phyloP scores from a whole-genome alignment of 2,329 filamentous ascomycete species.

The Sporothrix dimorphospora region DNA sequence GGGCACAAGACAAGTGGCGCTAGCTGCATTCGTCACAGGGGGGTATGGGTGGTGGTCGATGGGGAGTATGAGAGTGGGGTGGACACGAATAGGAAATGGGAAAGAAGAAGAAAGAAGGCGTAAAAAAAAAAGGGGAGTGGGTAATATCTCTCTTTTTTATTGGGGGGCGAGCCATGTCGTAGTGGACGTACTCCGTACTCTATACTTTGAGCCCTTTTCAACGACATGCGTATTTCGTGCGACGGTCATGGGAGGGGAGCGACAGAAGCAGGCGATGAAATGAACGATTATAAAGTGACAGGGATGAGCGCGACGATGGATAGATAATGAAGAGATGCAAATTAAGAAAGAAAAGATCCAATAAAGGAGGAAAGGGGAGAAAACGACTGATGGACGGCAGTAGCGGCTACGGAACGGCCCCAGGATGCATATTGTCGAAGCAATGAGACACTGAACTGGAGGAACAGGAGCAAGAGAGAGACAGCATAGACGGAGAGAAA shows the following conservation, averaged over 20 bases:
- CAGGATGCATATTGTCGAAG: not conserved
- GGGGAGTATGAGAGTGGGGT: not conserved
- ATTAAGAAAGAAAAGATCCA: not conserved
- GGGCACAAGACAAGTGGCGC: conserved; percentile 1
- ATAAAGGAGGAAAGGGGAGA: not conserved
- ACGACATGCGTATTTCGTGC: conserved; percentile 20
- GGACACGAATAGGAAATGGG: not conserved
- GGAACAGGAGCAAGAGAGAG: not conserved
- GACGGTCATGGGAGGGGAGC: too few species aligned
- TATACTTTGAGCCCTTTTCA: too few species aligned
- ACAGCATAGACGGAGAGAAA: not conserved
- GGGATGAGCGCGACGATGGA: not conserved
- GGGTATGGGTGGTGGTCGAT: not conserved
- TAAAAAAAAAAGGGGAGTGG: conserved; percentile 6
- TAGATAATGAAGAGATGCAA: not conserved
- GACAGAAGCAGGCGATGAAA: not conserved
- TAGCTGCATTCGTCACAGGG: not conserved
- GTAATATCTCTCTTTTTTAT: conserved; percentile 16
- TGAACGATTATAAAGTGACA: not conserved
- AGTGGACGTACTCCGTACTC: too few species aligned
- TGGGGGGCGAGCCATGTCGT: conserved; percentile 12
- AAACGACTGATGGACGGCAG: not conserved
- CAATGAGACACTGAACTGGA: not conserved
- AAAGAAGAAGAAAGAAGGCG: not conserved
- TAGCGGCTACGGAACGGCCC: conserved; percentile 6